These are phyloP conservation scores for Phalaenopsis equestris DNA, from an alignment of 106 monocot genomes.

Conservation along the genomic window DNA sequence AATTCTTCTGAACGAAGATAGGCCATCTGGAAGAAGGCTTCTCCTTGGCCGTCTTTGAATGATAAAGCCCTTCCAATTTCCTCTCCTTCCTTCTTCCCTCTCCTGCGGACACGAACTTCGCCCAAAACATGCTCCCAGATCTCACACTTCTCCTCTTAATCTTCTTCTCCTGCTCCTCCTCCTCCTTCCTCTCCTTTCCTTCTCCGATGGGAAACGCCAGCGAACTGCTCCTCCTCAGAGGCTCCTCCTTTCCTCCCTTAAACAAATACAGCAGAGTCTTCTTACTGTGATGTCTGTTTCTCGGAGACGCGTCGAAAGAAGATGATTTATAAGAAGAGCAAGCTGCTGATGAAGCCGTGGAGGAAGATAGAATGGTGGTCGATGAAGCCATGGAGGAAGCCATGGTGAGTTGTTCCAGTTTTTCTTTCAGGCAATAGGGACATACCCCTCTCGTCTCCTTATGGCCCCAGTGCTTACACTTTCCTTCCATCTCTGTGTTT, in stretches of 20 bases:
- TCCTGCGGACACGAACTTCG: slow-evolving; percentile 15
- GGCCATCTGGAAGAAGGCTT: slow-evolving; percentile 34
- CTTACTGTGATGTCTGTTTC: background rate
- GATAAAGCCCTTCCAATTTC: slow-evolving; percentile 6
- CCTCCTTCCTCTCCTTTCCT: slow-evolving; percentile 3
- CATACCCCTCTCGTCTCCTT: slow-evolving; percentile 47
- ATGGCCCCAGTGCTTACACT: slow-evolving; percentile 46
- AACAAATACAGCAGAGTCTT: slow-evolving; percentile 6
- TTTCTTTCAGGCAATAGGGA: slow-evolving; percentile 50
- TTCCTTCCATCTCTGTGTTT: slow-evolving; percentile 16
- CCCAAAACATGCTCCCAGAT: slow-evolving; percentile 27
- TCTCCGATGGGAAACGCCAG: slow-evolving; percentile 15
- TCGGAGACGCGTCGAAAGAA: background rate
- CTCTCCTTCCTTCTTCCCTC: slow-evolving; percentile 14
- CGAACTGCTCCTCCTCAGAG: slow-evolving; percentile 28
- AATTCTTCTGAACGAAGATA: background rate
- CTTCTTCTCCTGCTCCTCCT: slow-evolving; percentile 7
- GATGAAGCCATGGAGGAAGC: slow-evolving; percentile 30
- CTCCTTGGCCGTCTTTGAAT: slow-evolving; percentile 48
- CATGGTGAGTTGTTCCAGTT: slow-evolving; percentile 27
- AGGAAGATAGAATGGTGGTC: slow-evolving; percentile 12
- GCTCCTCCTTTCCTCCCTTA: background rate
- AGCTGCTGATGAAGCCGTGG: slow-evolving; percentile 1
- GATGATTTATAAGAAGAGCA: background rate
- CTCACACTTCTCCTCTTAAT: slow-evolving; percentile 5